Evolutionary conservation across 169 alveolate genomes (phyloP), one percentile per base, ranked within the genome.

Genomic region (Cystoisospora suis): DNA sequence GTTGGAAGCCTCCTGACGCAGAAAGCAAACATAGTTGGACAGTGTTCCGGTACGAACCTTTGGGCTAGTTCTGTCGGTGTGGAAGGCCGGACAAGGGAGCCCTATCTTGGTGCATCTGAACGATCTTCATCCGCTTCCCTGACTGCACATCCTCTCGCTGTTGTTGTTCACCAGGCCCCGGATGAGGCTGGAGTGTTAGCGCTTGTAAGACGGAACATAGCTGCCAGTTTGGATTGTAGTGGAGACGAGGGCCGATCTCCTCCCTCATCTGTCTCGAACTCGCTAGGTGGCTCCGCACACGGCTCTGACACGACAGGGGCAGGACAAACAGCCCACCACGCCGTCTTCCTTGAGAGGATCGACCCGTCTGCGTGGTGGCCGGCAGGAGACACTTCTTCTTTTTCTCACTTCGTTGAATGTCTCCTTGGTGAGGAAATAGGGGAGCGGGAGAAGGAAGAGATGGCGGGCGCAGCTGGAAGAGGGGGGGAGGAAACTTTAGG

Each of bases 1-100:
- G 92, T 88, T 7, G 92, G 92, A 44, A 38, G 88, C 12, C 40
- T 58, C 59, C 58, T 88, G 29, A 72, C 44, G 38, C 81, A 6
- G 88, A 46, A 29, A 36, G 80, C 80, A 38, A 81, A 72, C 49
- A 32, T 69, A 17, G 81, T 69, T 42, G 81, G 53, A 87, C 44
- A 29, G 38, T 61, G 77, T 46, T 87, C 75, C 89, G n/a, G n/a
- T n/a, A n/a, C n/a, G n/a, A n/a, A n/a, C n/a, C n/a, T n/a, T n/a
- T n/a, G n/a, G n/a, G n/a, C n/a, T n/a, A n/a, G n/a, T n/a, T n/a
- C n/a, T n/a, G n/a, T n/a, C n/a, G n/a, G n/a, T n/a, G n/a, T n/a
- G n/a, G n/a, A n/a, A n/a, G n/a, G n/a, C n/a, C n/a, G n/a, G n/a
- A n/a, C n/a, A n/a, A n/a, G n/a, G n/a, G n/a, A n/a, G n/a, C n/a